Percentiles rank a stretch among this genome's conserved stretches.
phyloP scores from a whole-genome alignment of 805 yeast species.

The Candida germanica region DNA sequence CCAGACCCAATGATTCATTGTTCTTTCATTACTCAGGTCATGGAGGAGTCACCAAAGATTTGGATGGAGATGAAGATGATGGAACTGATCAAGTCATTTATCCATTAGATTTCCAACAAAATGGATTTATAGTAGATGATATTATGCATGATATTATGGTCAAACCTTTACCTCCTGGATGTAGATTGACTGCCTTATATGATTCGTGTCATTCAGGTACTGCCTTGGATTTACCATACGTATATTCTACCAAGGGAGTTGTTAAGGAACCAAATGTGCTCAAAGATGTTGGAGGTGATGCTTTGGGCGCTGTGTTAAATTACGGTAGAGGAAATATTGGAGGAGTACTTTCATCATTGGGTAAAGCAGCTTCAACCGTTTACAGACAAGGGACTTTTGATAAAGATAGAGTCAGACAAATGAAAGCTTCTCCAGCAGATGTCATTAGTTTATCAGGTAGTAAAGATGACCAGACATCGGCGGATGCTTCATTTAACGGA shows the following conservation, averaged over 20 bases:
- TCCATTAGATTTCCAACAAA: conserved; percentile 33
- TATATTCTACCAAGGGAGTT: conserved; percentile 39
- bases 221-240: conserved; percentile 38
- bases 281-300: conserved; percentile 37
- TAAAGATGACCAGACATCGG: conserved; percentile 40
- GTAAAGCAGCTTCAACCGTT: conserved; percentile 34
- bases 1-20: conserved; percentile 37
- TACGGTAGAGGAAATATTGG: conserved; percentile 35
- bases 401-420: conserved; percentile 22
- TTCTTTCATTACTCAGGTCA: conserved; percentile 41
- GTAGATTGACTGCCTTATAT: conserved; percentile 36
- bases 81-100: conserved; percentile 37
- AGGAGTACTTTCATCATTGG: conserved; percentile 36
- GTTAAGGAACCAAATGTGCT: conserved; percentile 36
- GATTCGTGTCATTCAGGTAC: conserved; percentile 43
- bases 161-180: conserved; percentile 32
- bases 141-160: conserved; percentile 41
- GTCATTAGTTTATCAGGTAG: conserved; percentile 36
- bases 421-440: conserved; percentile 38
- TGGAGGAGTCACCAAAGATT: conserved; percentile 35
- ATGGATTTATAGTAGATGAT: conserved; percentile 35
- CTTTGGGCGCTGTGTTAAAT: conserved; percentile 27
- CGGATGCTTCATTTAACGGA: conserved; percentile 37
- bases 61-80: conserved; percentile 37
- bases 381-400: conserved; percentile 8